Percentiles rank a stretch among this genome's conserved stretches.
Evolutionary conservation across 2,329 filamentous ascomycete species (phyloP).

Genomic region (Lachnellula hyalina): DNA sequence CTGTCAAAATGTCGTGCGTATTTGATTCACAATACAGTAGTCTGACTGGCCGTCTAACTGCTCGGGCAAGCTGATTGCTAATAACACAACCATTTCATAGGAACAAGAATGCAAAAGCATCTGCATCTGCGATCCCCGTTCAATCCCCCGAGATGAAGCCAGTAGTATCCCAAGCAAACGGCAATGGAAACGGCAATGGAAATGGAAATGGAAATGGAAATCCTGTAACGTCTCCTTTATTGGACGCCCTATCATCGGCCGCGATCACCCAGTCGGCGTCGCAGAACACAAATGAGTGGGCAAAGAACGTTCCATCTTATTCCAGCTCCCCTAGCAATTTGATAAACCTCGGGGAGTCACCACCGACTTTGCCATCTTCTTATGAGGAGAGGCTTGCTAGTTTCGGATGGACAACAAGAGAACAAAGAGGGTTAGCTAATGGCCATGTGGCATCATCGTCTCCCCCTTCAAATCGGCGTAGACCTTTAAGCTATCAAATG

Average conservation of each 20-base stretch:
- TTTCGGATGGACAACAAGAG: constrained; percentile 27
- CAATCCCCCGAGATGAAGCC: constrained; percentile 28
- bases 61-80: neutral
- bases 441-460: constrained; percentile 27
- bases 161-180: constrained; percentile 14
- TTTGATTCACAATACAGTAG: neutral
- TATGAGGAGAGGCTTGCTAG: constrained; percentile 28
- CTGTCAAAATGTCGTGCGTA: constrained; percentile 29
- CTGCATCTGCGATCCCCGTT: constrained; percentile 11
- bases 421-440: constrained; percentile 25
- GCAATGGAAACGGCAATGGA: constrained; percentile 10
- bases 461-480: constrained; percentile 33
- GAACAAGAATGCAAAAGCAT: constrained; percentile 21
- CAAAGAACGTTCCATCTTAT: constrained; percentile 38
- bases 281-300: constrained; percentile 38
- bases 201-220: constrained; percentile 10
- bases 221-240: constrained; percentile 25
- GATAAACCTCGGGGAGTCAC: constrained; percentile 40
- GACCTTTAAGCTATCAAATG: constrained; percentile 49
- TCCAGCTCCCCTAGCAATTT: constrained; percentile 36
- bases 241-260: constrained; percentile 29
- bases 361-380: constrained; percentile 33
- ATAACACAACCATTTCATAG: constrained; percentile 15
- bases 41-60: neutral
- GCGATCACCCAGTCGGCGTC: constrained; percentile 21